Conservation (phyloP, 2,329 filamentous ascomycete genomes). For the Fusarium domesticum region DNA sequence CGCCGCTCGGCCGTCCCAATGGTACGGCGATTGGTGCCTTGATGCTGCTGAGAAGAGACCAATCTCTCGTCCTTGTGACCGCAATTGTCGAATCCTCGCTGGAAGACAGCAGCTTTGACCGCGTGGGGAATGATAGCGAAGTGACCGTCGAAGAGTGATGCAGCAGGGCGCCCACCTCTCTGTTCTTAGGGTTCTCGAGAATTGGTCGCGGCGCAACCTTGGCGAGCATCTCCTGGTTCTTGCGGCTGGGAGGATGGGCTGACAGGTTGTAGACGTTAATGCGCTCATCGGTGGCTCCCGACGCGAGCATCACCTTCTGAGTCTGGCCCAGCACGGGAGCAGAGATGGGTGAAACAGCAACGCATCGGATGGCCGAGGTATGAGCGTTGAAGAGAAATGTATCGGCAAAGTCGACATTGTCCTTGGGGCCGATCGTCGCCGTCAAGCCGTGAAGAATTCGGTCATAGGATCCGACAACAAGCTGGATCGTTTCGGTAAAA, state of each 20-base stretch:
- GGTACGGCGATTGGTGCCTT: slow-evolving; percentile 83
- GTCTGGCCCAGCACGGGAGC: slow-evolving; percentile 56
- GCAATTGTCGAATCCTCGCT: slow-evolving; percentile 90
- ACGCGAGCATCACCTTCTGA: slow-evolving; percentile 87
- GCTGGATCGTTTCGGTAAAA: slow-evolving; percentile 65
- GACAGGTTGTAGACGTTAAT: slow-evolving; percentile 94
- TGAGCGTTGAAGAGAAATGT: slow-evolving; percentile 96
- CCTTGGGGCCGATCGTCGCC: slow-evolving; percentile 55
- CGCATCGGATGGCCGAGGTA: slow-evolving; percentile 80
- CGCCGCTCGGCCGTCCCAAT: slow-evolving; percentile 77
- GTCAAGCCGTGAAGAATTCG: slow-evolving; percentile 86
- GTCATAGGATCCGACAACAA: slow-evolving; percentile 92
- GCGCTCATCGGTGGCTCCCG: slow-evolving; percentile 86
- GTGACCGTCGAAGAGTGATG: slow-evolving; percentile 86
- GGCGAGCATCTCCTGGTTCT: slow-evolving; percentile 59
- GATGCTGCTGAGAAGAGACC: slow-evolving; percentile 82
- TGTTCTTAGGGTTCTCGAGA: slow-evolving; percentile 80
- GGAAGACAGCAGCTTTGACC: slow-evolving; percentile 82
- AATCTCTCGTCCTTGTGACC: slow-evolving; percentile 83
- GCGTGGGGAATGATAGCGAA: slow-evolving; percentile 74
- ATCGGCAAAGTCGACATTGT: slow-evolving; percentile 70
- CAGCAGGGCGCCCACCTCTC: slow-evolving; percentile 80
- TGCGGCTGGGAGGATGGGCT: slow-evolving; percentile 58
- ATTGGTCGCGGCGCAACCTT: slow-evolving; percentile 70
- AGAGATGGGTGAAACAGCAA: slow-evolving; percentile 79